Base-by-base conservation (phyloP, 108 stramenopile species). In the Schizochytrium sp. region DNA sequence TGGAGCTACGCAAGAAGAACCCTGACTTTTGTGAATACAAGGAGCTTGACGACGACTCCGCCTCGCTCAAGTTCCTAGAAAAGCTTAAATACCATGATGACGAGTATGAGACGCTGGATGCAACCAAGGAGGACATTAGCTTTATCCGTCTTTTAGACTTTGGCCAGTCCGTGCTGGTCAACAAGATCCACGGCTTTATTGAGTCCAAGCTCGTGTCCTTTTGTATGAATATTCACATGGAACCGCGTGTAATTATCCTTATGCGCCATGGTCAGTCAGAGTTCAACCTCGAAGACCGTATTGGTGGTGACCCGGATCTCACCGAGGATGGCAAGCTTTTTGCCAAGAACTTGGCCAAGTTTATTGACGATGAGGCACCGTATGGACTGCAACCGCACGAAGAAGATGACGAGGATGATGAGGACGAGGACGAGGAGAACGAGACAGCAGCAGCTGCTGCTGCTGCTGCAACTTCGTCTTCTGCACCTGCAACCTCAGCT, bases 101-200 rank as follows among this genome's bases (percentile, higher is more conserved):
- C 61, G 94, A 94, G 41, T 99, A 98, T 92, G 95, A 98, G 93
- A 92, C 96, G 10, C 92, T 99, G 53, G 95, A 96, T 56, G 61
- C 56, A 4, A 40, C 19, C n/a, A 46, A 69, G 46, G 88, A 88
- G 8, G 88, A 88, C 10, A 49, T 88, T 13, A 47, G 45, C 42
- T 88, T 56, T n/a, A 61, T 88, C 88, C 49, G 55, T 12, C 60
- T 88, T n/a, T 40, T 69, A 19, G 88, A 88, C 61, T 88, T 64
- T 61, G 88, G 88, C 3, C 8, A 88, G 5, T 47, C 49, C 17
- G 61, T 88, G 41, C 10, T 88, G 45, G 55, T 61, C 61, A 88
- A 91, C 87, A 89, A 76, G 46, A 89, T 91, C 59, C 69, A 87
- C 56, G 91, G 91, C 17, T 90, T 89, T 59, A 53, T 91, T 4